Percentiles rank a stretch among this genome's conserved stretches.
These are phyloP conservation scores for Byssothecium circinans DNA, from an alignment of 2,329 filamentous ascomycete genomes.

Conservation along the genomic window DNA sequence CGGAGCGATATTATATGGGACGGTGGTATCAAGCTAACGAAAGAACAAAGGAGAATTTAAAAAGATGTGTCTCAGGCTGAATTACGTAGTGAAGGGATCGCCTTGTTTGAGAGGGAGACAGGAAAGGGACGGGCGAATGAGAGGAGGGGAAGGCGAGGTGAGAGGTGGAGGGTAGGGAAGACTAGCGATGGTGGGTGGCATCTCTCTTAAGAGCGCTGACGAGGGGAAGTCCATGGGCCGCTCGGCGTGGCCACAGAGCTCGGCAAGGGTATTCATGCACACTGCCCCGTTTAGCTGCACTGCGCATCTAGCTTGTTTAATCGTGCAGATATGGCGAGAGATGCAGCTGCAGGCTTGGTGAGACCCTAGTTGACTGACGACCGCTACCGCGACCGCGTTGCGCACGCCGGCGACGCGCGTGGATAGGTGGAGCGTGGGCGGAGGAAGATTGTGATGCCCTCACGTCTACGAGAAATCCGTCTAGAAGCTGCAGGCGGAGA, in stretches of 20 bases:
- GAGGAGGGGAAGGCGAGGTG: constrained; percentile 47
- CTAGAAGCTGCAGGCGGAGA: constrained; percentile 36
- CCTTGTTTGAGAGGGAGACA: constrained; percentile 42
- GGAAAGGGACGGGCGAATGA: constrained; percentile 45
- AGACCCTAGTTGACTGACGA: constrained; percentile 42
- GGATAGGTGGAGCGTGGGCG: constrained; percentile 34
- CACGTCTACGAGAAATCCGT: constrained; percentile 26
- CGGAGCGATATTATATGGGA: constrained; percentile 41
- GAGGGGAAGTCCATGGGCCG: constrained; percentile 36
- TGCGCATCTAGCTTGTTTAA: constrained; percentile 42
- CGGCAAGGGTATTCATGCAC: constrained; percentile 41
- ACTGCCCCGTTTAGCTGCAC: constrained; percentile 43
- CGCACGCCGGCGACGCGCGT: constrained; percentile 28
- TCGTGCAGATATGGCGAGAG: constrained; percentile 41
- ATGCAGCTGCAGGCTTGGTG: constrained; percentile 41
- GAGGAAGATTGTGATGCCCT: constrained; percentile 38
- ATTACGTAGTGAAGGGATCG: constrained; percentile 40
- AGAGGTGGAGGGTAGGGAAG: constrained; percentile 45
- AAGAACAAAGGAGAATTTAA: constrained; percentile 39
- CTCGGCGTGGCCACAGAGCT: constrained; percentile 40
- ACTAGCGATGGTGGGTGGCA: constrained; percentile 42
- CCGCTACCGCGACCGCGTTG: constrained; percentile 30
- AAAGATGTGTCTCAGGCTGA: constrained; percentile 40
- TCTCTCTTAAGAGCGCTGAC: constrained; percentile 41
- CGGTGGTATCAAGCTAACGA: constrained; percentile 37